Percentiles rank a stretch among this genome's conserved stretches.
These are phyloP conservation scores for Phytophthora citrophthora DNA, from an alignment of 352 stramenopile genomes.

Conservation along the genomic window DNA sequence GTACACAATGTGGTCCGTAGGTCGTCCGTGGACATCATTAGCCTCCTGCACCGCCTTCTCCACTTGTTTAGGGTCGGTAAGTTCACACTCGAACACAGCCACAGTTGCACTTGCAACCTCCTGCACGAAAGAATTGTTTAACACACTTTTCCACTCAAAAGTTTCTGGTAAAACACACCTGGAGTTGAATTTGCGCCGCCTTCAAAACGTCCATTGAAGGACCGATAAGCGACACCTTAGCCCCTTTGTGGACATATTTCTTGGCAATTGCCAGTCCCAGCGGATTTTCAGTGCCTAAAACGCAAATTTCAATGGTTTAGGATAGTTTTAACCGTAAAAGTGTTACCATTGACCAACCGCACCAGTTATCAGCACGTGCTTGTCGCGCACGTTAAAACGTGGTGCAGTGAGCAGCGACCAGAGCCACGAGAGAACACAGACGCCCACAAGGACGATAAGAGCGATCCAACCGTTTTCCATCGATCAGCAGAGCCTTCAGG, in stretches of 20 bases:
- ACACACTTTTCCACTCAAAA: background rate
- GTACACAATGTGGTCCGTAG: slow-evolving; percentile 71
- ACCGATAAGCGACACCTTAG: slow-evolving; percentile 61
- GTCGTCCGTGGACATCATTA: slow-evolving; percentile 60
- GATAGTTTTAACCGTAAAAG: background rate
- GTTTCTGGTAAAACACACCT: slow-evolving; percentile 16
- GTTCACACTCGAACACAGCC: slow-evolving; percentile 51
- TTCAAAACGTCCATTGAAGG: slow-evolving; percentile 44
- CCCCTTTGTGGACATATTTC: slow-evolving; percentile 57
- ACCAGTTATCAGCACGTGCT: slow-evolving; percentile 73
- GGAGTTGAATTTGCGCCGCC: slow-evolving; percentile 40
- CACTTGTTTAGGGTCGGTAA: slow-evolving; percentile 45
- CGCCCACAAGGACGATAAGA: slow-evolving; percentile 41
- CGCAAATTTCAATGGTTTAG: slow-evolving; percentile 7
- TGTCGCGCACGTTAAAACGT: slow-evolving; percentile 51
- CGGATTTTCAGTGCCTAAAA: slow-evolving; percentile 41
- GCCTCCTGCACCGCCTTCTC: slow-evolving; percentile 50
- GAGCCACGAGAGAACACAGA: slow-evolving; percentile 50
- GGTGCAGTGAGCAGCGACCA: slow-evolving; percentile 55
- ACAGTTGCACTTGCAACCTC: slow-evolving; percentile 30
- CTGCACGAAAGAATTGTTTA: slow-evolving; percentile 8
- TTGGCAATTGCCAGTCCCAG: slow-evolving; percentile 69
- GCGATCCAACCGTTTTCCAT: slow-evolving; percentile 48
- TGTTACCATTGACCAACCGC: background rate
- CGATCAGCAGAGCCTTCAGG: background rate